These are phyloP conservation scores for Daphne laureola DNA, from an alignment of 441 rosid genomes.

Conservation along the genomic window DNA sequence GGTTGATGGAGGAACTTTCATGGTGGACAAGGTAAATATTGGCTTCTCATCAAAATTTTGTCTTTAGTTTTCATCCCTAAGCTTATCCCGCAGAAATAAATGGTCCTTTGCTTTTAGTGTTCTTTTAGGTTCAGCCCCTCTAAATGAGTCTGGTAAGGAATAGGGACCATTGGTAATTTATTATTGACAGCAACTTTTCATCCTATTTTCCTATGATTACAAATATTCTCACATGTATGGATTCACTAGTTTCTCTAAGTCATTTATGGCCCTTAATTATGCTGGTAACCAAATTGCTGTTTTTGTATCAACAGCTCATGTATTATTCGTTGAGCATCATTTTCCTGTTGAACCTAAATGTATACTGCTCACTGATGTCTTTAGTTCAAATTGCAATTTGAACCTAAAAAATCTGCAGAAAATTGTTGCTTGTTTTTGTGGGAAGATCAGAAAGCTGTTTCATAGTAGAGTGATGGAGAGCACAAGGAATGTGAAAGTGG, in stretches of 20 bases:
- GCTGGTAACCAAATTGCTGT: conserved; percentile 8
- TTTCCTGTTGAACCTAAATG: not conserved
- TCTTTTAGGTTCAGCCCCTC: conserved; percentile 6
- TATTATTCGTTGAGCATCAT: not conserved
- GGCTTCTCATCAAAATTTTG: not conserved
- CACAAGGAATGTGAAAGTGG: conserved; percentile 26
- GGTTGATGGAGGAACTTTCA: conserved; percentile 47
- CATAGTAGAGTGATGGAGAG: conserved; percentile 9
- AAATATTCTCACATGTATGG: conserved; percentile 4
- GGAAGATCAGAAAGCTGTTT: conserved; percentile 29
- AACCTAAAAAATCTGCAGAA: conserved; percentile 21
- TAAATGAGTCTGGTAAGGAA: not conserved
- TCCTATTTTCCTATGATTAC: conserved; percentile 8
- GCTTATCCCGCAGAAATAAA: not conserved
- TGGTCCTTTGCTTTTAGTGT: conserved; percentile 5
- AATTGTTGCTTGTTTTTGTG: conserved; percentile 29
- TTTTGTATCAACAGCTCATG: conserved; percentile 1
- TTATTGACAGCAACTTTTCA: conserved; percentile 15
- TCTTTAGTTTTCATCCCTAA: not conserved
- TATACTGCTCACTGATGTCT: not conserved
- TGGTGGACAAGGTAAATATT: conserved; percentile 44
- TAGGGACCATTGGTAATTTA: conserved; percentile 10
- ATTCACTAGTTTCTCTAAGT: not conserved
- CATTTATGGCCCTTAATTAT: conserved; percentile 9
- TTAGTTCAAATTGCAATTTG: not conserved